A percentile compares a stretch with the other conserved stretches of the same genome.
Evolutionary conservation across 306 rosid genomes (phyloP).

Genomic region (Prosopis cineraria): DNA sequence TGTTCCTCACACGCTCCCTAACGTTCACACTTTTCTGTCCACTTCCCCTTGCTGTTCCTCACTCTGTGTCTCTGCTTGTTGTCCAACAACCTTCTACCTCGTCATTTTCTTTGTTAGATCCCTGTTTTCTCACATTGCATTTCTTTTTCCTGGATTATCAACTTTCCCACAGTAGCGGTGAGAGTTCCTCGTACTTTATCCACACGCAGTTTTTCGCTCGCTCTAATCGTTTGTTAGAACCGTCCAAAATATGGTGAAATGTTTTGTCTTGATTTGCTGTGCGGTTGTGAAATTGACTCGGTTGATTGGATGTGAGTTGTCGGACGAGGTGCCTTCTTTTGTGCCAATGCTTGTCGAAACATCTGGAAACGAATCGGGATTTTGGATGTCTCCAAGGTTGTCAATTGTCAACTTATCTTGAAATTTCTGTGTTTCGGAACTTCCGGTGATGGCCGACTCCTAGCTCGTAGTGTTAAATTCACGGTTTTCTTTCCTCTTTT

Average conservation of each 20-base stretch:
- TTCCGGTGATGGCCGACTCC: background rate
- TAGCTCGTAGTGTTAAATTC: background rate
- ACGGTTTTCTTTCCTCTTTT: background rate
- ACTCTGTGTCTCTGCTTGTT: background rate
- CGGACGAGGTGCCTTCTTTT: background rate
- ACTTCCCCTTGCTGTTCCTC: background rate
- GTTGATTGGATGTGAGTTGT: background rate
- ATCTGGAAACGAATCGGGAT: background rate
- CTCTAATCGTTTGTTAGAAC: background rate
- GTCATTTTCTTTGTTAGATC: background rate
- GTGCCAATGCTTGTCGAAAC: background rate
- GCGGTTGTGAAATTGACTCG: slow-evolving; percentile 1
- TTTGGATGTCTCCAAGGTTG: background rate
- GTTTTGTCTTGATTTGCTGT: background rate
- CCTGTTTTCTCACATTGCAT: background rate
- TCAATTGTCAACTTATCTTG: background rate
- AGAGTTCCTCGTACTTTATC: slow-evolving; percentile 20
- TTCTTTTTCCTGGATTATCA: slow-evolving; percentile 34
- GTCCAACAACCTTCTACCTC: slow-evolving; percentile 25
- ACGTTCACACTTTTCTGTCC: background rate
- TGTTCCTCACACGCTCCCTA: background rate
- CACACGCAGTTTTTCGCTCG: slow-evolving; percentile 12
- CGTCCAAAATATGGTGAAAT: background rate
- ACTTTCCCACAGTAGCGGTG: slow-evolving; percentile 43
- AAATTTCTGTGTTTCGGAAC: background rate